Evolutionary conservation across 176 grass and related monocot species (phyloP).

Genomic region (Puya raimondii): DNA sequence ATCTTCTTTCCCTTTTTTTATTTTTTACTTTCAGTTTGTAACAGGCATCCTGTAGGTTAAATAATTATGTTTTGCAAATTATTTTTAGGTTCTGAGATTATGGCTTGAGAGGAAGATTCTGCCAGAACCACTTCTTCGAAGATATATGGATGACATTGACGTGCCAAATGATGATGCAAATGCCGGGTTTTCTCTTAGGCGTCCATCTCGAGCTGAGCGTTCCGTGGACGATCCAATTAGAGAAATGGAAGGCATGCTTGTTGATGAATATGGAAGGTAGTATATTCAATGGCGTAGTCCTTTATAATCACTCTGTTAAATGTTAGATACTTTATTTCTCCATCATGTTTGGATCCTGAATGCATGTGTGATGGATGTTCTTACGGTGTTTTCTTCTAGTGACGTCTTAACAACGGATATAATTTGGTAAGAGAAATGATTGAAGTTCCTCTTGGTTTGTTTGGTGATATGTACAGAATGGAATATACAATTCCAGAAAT

Average conservation of each 20-base stretch:
- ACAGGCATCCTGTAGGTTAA: neutral
- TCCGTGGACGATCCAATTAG: constrained; percentile 96
- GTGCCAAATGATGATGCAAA: constrained; percentile 51
- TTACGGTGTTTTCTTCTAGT: neutral
- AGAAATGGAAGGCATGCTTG: constrained; percentile 95
- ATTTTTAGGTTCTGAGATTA: constrained; percentile 77
- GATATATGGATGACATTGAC: constrained; percentile 71
- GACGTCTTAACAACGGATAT: neutral
- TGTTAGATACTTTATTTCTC: neutral
- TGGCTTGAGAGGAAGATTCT: constrained; percentile 99
- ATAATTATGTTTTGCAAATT: neutral
- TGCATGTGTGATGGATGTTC: neutral
- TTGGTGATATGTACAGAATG: no score
- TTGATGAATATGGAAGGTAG: constrained; percentile 99
- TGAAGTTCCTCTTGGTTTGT: no score
- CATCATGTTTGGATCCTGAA: neutral
- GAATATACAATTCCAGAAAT: no score
- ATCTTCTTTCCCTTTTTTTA: constrained; percentile 7
- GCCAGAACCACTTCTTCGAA: constrained; percentile 64
- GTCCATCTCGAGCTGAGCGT: constrained; percentile 73
- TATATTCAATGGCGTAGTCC: constrained; percentile 12
- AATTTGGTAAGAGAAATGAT: no score
- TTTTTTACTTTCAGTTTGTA: neutral
- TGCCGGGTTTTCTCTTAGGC: constrained; percentile 39
- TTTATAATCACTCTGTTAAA: neutral